Conservation (phyloP, 2,329 filamentous ascomycete genomes). For the Colletotrichum destructivum region DNA sequence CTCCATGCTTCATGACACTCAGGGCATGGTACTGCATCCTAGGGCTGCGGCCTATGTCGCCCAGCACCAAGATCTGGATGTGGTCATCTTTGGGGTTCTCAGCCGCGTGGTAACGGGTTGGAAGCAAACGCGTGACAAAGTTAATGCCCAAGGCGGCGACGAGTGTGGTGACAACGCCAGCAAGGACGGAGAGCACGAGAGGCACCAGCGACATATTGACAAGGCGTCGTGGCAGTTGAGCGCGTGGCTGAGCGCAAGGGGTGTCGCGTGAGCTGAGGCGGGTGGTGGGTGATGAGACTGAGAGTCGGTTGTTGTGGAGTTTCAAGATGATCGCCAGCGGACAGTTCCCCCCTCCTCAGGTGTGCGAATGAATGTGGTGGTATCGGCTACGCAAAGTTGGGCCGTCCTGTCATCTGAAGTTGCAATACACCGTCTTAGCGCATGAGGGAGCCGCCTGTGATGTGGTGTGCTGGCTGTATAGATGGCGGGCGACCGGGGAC, state of each 20-base stretch:
- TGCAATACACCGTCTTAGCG: conserved; percentile 32
- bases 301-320: conserved; percentile 10
- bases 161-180: conserved; percentile 34
- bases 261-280: conserved; percentile 7
- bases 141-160: conserved; percentile 36
- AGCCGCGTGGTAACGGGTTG: conserved; percentile 54
- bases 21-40: conserved; percentile 99
- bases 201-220: conserved; percentile 32
- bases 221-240: not conserved
- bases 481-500: not conserved
- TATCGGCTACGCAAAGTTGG: conserved; percentile 33
- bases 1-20: conserved; percentile 88
- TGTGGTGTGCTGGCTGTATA: too few species aligned
- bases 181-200: conserved; percentile 34
- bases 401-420: conserved; percentile 41
- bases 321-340: conserved; percentile 18
- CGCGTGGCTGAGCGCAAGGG: not conserved
- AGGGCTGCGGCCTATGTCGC: conserved; percentile 94
- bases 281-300: not conserved
- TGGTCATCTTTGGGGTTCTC: conserved; percentile 57
- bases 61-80: conserved; percentile 89
- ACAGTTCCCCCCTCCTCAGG: not conserved
- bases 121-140: conserved; percentile 47
- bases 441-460: conserved; percentile 8
- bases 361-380: conserved; percentile 16